These are phyloP conservation scores for Ustilago sp. DNA, from an alignment of 1,284 basidiomycete species.

Conservation along the genomic window DNA sequence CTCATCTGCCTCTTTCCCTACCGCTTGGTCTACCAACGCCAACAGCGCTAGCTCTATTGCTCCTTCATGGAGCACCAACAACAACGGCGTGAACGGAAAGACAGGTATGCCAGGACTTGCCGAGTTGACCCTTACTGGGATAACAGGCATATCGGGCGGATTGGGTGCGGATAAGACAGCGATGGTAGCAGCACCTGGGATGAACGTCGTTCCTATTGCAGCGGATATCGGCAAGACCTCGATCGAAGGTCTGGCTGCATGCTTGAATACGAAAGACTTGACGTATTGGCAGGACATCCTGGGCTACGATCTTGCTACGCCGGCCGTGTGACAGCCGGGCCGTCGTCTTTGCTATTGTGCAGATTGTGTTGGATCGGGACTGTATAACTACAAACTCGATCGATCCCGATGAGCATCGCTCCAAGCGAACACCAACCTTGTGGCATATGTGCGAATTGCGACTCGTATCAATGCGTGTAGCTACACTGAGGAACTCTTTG, in stretches of 20 bases:
- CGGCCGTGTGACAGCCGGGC: conserved; percentile 10
- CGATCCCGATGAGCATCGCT: too few species aligned
- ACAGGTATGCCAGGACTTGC: conserved; percentile 5
- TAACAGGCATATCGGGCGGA: background rate
- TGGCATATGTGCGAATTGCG: too few species aligned
- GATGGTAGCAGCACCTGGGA: background rate
- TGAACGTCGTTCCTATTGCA: conserved; percentile 33
- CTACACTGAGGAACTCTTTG: background rate
- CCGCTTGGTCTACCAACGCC: conserved; percentile 1
- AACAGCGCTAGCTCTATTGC: conserved; percentile 1
- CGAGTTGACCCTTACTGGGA: background rate
- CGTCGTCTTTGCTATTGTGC: background rate
- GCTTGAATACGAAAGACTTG: conserved; percentile 34
- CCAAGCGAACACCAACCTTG: too few species aligned
- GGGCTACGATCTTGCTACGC: conserved; percentile 32
- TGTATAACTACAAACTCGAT: too few species aligned
- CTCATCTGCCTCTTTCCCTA: background rate
- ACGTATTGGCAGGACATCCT: conserved; percentile 49
- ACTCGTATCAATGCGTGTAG: too few species aligned
- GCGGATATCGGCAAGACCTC: conserved; percentile 45
- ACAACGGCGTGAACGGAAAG: conserved; percentile 2
- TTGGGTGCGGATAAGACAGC: background rate
- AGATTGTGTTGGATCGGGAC: too few species aligned
- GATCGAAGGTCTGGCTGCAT: conserved; percentile 39
- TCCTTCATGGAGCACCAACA: conserved; percentile 28